These are phyloP conservation scores for Tolypocladium endophyticum DNA, from an alignment of 2,329 filamentous ascomycete genomes.

Conservation along the genomic window DNA sequence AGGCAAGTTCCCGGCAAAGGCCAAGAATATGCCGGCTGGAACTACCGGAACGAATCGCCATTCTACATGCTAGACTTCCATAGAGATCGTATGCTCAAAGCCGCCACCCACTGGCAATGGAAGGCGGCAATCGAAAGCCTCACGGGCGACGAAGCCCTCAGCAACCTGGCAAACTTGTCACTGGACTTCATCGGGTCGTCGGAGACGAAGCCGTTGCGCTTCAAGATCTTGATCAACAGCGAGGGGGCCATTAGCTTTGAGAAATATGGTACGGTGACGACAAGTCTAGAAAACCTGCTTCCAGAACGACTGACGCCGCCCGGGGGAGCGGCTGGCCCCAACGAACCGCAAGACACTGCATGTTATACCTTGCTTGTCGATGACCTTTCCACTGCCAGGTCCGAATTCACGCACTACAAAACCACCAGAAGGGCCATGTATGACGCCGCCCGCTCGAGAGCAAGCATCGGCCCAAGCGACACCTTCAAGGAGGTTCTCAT, in stretches of 20 bases:
- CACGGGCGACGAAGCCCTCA: conserved; percentile 34
- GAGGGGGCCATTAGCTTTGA: conserved; percentile 36
- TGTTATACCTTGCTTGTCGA: conserved; percentile 36
- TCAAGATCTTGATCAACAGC: conserved; percentile 45
- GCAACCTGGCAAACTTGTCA: conserved; percentile 20
- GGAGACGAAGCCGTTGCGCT: conserved; percentile 28
- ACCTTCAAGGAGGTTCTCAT: conserved; percentile 61
- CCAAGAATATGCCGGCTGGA: conserved; percentile 37
- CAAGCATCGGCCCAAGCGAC: conserved; percentile 38
- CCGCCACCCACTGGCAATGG: conserved; percentile 48
- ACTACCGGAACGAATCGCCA: conserved; percentile 41
- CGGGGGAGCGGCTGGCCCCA: conserved; percentile 7
- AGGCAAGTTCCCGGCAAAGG: conserved; percentile 26
- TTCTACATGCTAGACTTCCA: conserved; percentile 77
- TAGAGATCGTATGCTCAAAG: conserved; percentile 63
- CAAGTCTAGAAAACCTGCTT: conserved; percentile 43
- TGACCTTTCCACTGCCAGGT: conserved; percentile 25
- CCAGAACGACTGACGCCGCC: conserved; percentile 44
- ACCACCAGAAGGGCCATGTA: conserved; percentile 69
- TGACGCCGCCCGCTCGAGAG: conserved; percentile 54
- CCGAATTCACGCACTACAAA: conserved; percentile 74
- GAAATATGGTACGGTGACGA: conserved; percentile 20
- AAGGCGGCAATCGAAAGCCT: conserved; percentile 31
- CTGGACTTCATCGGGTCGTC: conserved; percentile 24
- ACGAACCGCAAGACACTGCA: conserved; percentile 14